phyloP scores from a whole-genome alignment of 192 early-diverging fungal genomes.

The Funneliformis mosseae region DNA sequence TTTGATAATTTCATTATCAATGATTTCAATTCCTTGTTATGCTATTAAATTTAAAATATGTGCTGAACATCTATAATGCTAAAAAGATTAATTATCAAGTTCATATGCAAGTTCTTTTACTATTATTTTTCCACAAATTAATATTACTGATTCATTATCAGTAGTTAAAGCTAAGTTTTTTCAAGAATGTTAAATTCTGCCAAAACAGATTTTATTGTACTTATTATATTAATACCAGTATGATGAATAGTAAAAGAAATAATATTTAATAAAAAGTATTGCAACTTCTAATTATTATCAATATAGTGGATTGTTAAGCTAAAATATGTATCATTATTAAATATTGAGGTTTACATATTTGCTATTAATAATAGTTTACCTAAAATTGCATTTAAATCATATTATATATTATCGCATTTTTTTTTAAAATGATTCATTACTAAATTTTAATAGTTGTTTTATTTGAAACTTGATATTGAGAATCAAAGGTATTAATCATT shows the following conservation, averaged over 20 bases:
- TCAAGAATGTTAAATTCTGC: not conserved
- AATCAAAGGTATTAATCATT: no score
- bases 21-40: not conserved
- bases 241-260: not conserved
- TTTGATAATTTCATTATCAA: not conserved
- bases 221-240: not conserved
- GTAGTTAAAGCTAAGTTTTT: not conserved
- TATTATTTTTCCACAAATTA: not conserved
- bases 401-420: no score
- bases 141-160: not conserved
- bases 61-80: not conserved
- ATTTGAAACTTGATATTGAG: no score
- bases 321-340: no score
- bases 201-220: not conserved
- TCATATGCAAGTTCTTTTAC: not conserved
- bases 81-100: not conserved
- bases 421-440: no score
- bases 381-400: no score
- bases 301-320: conserved; percentile 26
- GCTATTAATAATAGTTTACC: no score
- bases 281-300: not conserved
- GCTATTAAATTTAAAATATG: not conserved
- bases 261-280: conserved; percentile 2
- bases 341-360: no score
- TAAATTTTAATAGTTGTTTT: no score